Conservation (phyloP, 2,329 filamentous ascomycete species). For the Aureobasidium pullulans region DNA sequence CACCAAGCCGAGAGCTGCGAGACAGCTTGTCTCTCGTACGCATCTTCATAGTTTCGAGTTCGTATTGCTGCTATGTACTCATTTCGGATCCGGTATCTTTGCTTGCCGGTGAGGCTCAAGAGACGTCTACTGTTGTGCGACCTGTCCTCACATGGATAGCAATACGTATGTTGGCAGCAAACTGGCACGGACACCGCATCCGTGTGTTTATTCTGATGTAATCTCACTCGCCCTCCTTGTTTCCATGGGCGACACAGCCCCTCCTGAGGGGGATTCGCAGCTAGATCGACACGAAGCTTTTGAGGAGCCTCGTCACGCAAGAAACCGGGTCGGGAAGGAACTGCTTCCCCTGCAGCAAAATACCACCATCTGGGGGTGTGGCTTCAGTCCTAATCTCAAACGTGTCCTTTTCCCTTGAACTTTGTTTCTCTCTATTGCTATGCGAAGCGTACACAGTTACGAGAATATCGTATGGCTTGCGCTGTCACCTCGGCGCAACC, state of each 20-base stretch:
- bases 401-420: background rate
- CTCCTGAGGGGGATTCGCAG: constrained; percentile 7
- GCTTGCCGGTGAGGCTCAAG: background rate
- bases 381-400: background rate
- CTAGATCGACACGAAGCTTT: constrained; percentile 4
- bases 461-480: background rate
- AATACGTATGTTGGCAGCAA: background rate
- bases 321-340: background rate
- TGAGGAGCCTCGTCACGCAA: background rate
- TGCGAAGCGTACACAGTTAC: background rate
- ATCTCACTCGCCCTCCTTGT: background rate
- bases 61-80: background rate
- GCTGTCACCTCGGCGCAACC: background rate
- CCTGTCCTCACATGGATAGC: background rate
- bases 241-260: constrained; percentile 4
- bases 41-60: background rate
- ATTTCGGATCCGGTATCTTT: background rate
- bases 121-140: background rate
- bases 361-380: background rate
- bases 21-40: background rate
- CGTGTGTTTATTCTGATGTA: constrained; percentile 8
- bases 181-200: background rate
- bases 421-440: background rate
- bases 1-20: background rate
- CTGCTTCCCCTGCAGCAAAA: background rate